These are phyloP conservation scores for Lactarius tabidus DNA, from an alignment of 768 basidiomycete genomes.

Conservation along the genomic window DNA sequence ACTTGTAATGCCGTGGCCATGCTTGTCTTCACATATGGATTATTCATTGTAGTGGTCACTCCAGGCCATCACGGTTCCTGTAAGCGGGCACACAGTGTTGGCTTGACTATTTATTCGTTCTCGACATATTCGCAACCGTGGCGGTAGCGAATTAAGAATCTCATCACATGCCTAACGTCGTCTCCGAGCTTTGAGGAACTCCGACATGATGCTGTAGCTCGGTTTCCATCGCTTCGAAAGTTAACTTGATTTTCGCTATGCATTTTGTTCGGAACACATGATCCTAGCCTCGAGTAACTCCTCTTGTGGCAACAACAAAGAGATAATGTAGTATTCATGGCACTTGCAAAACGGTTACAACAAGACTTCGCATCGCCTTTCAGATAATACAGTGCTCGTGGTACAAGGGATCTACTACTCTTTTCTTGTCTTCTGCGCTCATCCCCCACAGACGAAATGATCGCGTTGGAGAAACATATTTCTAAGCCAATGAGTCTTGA, in stretches of 20 bases:
- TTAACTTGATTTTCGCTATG: too few relatives aligned
- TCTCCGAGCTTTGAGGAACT: neutral
- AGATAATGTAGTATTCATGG: neutral
- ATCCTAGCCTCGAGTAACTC: neutral
- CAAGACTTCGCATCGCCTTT: conserved; percentile 1
- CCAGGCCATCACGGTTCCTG: neutral
- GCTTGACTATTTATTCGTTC: neutral
- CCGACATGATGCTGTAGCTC: too few relatives aligned
- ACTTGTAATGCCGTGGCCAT: neutral
- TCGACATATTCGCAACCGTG: neutral
- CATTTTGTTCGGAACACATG: neutral
- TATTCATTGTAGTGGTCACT: neutral
- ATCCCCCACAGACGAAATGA: neutral
- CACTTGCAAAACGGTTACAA: neutral
- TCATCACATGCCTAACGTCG: neutral
- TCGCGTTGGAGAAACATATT: neutral
- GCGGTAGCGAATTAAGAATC: neutral
- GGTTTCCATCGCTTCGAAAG: too few relatives aligned
- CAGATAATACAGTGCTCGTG: conserved; percentile 9
- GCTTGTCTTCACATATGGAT: neutral
- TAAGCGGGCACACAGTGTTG: neutral
- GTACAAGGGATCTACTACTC: conserved; percentile 16
- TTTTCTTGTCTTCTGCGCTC: conserved; percentile 6
- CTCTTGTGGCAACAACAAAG: neutral
- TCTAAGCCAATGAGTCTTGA: conserved; percentile 2